phyloP scores from a whole-genome alignment of 345 rosid genomes.

The Eucalyptus cloeziana region DNA sequence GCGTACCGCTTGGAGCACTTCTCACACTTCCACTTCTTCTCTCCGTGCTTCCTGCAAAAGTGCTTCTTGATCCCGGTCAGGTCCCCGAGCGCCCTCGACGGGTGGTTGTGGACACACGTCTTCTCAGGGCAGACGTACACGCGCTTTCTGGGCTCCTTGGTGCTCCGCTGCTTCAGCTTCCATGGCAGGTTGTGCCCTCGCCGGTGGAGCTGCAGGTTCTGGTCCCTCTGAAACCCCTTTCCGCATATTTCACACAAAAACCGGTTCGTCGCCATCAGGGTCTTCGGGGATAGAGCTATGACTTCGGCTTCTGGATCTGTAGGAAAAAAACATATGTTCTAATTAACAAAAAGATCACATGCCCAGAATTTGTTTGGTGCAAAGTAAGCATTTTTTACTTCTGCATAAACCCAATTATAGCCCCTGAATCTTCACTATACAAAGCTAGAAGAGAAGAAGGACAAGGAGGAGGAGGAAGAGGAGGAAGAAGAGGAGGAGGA shows the following conservation, averaged over 20 bases:
- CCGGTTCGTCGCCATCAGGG: constrained; percentile 96
- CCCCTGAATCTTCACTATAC: neutral
- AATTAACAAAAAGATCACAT: neutral
- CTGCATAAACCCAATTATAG: neutral
- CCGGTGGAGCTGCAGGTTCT: constrained; percentile 88
- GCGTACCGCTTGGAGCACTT: constrained; percentile 93
- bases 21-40: constrained; percentile 96
- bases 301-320: constrained; percentile 99
- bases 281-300: constrained; percentile 86
- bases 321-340: neutral
- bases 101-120: constrained; percentile 79
- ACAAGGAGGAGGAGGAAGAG: neutral
- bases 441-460: neutral
- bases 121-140: constrained; percentile 96
- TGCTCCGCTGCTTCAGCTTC: constrained; percentile 93
- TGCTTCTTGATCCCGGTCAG: constrained; percentile 96
- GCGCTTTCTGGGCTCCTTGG: constrained; percentile 66
- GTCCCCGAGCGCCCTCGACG: constrained; percentile 93
- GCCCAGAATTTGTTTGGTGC: neutral
- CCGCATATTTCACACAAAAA: constrained; percentile 95
- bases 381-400: neutral
- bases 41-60: constrained; percentile 92
- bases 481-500: neutral
- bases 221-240: constrained; percentile 96
- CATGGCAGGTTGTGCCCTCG: constrained; percentile 98